These are phyloP conservation scores for Blastobotrys chiropterorum DNA, from an alignment of 805 yeast species.

Conservation along the genomic window DNA sequence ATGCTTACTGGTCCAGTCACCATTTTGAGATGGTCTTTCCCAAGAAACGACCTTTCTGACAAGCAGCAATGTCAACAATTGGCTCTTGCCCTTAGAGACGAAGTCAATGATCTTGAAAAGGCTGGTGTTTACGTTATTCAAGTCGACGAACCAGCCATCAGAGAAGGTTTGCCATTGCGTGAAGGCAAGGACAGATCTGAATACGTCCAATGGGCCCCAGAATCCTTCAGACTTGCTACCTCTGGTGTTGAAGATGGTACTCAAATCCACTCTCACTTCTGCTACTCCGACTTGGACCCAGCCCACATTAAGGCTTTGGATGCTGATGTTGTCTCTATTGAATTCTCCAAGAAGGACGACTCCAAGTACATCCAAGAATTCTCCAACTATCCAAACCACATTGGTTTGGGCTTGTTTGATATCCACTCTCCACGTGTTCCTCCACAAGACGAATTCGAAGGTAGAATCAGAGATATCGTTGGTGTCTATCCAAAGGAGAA, in stretches of 20 bases:
- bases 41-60: constrained; percentile 95
- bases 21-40: constrained; percentile 99
- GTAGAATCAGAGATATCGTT: constrained; percentile 89
- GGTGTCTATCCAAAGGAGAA: constrained; percentile 96
- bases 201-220: constrained; percentile 98
- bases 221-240: constrained; percentile 98
- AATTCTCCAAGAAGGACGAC: constrained; percentile 99
- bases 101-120: constrained; percentile 95
- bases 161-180: constrained; percentile 99
- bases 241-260: constrained; percentile 94
- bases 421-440: constrained; percentile 99
- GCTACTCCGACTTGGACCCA: constrained; percentile 99
- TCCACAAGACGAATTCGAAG: constrained; percentile 91
- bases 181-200: constrained; percentile 94
- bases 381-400: constrained; percentile 98
- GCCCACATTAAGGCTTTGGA: constrained; percentile 99
- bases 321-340: constrained; percentile 98
- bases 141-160: constrained; percentile 99
- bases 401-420: constrained; percentile 98
- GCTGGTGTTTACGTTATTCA: constrained; percentile 98
- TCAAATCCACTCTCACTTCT: constrained; percentile 99
- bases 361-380: constrained; percentile 97
- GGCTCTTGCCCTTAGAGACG: constrained; percentile 96
- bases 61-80: constrained; percentile 93
- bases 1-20: constrained; percentile 99